Base-by-base conservation (phyloP, 2,329 filamentous ascomycete species). In the Hymenoscyphus salicellus region DNA sequence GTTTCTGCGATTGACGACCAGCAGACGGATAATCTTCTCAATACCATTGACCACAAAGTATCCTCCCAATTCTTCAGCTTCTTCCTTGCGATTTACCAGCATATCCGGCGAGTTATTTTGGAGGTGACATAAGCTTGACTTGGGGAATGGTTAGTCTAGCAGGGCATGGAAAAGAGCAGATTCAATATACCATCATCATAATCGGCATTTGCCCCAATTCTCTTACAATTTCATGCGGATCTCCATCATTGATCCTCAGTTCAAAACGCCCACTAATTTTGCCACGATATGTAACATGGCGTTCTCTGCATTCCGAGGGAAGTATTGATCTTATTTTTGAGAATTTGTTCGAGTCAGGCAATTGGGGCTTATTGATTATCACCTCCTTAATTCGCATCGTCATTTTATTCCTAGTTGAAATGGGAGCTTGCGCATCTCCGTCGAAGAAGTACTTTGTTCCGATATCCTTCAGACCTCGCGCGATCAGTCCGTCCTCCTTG, bases 21-120 rank as follows among this genome's bases (percentile, higher is more conserved):
- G 83, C 81, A 98, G 88, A 75, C 95, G 92, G 72, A 98, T 93
- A 64, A 98, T 86, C 81, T 97, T 98, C 78, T 99, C 95, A 74
- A 93, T 97, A 69, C 95, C 95, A 77, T 99, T 99, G 73, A 99
- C 91, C 73, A 99, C 88, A 75, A 98, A 99, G 78, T 98, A 99
- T 55, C 95, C 95, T 43, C 95, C 95, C 36, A 98, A 80, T 78
- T 99, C 95, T 78, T 99, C 95, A 0, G 93, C 91, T 78, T 99
- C 95, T 79, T 99, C 95, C 76, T 97, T 96, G 66, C 87, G 87
- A 68, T 90, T 84, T 33, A 98, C 92, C 17, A 99, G 84, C 73
- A 90, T 84, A 11, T 89, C 89, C 0, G 95, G 95, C 5, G 92
- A 89, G 72, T 93, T 89, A 67, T 90, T 89, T 77, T 96, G 89